Conservation (phyloP, 805 yeast species). For the Millerozyma acaciae region DNA sequence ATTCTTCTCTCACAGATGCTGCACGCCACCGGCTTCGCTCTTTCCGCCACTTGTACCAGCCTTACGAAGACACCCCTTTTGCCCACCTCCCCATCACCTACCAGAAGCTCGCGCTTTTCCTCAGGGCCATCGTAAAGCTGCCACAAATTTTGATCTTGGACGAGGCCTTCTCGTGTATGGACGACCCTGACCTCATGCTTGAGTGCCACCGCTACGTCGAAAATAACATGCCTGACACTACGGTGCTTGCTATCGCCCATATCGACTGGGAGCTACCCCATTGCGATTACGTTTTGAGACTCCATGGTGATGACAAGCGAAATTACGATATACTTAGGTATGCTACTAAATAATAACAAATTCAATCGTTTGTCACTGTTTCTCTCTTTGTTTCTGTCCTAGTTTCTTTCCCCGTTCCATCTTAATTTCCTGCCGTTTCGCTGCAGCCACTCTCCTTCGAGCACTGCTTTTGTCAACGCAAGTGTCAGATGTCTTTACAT, state of each 20-base stretch:
- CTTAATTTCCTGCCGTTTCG: no score
- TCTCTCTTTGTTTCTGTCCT: slow-evolving; percentile 1
- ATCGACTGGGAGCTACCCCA: slow-evolving; percentile 73
- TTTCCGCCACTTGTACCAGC: slow-evolving; percentile 29
- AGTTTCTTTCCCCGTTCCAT: no score
- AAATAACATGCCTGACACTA: slow-evolving; percentile 37
- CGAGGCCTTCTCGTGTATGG: slow-evolving; percentile 93
- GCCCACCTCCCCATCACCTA: slow-evolving; percentile 58
- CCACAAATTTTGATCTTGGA: slow-evolving; percentile 81
- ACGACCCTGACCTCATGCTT: slow-evolving; percentile 41
- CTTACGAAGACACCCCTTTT: slow-evolving; percentile 40
- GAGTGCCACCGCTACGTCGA: slow-evolving; percentile 31
- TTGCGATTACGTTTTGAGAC: slow-evolving; percentile 46
- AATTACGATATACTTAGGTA: slow-evolving; percentile 17
- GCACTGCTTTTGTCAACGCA: no score
- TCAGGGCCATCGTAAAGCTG: slow-evolving; percentile 71
- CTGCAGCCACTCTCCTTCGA: no score
- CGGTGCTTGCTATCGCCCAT: slow-evolving; percentile 81
- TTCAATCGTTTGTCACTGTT: neutral
- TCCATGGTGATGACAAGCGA: slow-evolving; percentile 28
- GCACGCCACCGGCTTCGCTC: slow-evolving; percentile 16
- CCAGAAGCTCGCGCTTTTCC: slow-evolving; percentile 73
- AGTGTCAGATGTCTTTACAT: no score
- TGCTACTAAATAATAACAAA: slow-evolving; percentile 1
- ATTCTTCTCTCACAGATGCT: slow-evolving; percentile 8